Base-by-base conservation (phyloP, 1,139 yeast species). In the Sugiyamaella pinicola region DNA sequence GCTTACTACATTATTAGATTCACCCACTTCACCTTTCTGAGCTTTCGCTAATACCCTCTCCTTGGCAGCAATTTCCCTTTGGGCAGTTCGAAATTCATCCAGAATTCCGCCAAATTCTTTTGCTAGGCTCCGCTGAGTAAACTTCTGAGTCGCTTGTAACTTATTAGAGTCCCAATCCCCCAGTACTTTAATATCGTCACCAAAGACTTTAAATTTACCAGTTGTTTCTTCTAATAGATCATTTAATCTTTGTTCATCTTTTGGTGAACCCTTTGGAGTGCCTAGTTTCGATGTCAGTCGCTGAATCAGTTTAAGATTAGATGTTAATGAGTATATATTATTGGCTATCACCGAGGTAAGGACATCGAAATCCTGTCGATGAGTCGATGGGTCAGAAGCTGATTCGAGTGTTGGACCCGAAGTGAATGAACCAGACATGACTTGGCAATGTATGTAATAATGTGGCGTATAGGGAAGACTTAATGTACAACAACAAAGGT, bases 61-160 rank as follows among this genome's bases (percentile, higher is more conserved):
- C 42, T 54, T 53, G 10, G 51, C 49, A n/a, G 64, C 61, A 26
- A 57, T 57, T 28, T 59, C 56, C 9, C 77, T 64, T 60, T 74
- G 72, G n/a, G 76, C 57, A 10, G 59, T 53, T 42, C 69, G 69
- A 58, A 74, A 76, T 48, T 71, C 74, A 29, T 67, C 66, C 54
- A 72, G 69, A 18, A 80, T 67, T 28, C 68, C 68, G 7, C 68
- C 66, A 55, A 78, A 75, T 60, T 80, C 82, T 29, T 70, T 69
- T 22, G 68, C 65, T 9, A 80, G 62, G 56, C 75, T 75, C 29
- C 73, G 73, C 55, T 73, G 73, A 4, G 74, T 71, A 56, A 74
- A 71, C 48, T 54, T 49, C 48, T 64, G 66, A 13, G 65, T 58
- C 6, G 61, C 58, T 13, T 51, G 52, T 38, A 64, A 54, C 19